A percentile compares a stretch with the other conserved stretches of the same genome.
These are phyloP conservation scores for Kalanchoe fedtschenkoi DNA, from an alignment of 164 flowering plant genomes.

Conservation along the genomic window DNA sequence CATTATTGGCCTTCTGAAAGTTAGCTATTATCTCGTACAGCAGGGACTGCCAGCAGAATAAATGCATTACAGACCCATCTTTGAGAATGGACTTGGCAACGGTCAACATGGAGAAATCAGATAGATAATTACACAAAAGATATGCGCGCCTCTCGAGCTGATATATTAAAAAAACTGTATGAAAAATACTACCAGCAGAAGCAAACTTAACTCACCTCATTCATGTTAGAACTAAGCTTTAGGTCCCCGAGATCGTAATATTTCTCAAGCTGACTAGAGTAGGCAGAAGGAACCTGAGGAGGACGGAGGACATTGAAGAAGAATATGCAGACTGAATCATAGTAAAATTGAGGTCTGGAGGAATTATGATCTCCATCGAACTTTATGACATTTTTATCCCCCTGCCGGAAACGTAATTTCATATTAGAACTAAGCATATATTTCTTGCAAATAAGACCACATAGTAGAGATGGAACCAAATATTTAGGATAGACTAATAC, in stretches of 20 bases:
- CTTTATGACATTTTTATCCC: slow-evolving; percentile 81
- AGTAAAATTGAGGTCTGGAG: slow-evolving; percentile 78
- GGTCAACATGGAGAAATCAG: neutral
- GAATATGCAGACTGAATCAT: slow-evolving; percentile 89
- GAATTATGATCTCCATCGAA: slow-evolving; percentile 98
- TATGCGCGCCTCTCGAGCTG: too few relatives aligned
- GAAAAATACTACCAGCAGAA: neutral
- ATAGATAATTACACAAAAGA: too few relatives aligned
- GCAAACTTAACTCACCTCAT: slow-evolving; percentile 45
- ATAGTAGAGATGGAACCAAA: neutral
- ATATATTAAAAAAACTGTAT: neutral
- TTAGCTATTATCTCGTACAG: slow-evolving; percentile 66
- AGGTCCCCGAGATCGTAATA: slow-evolving; percentile 63
- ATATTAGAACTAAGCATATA: neutral
- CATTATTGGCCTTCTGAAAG: slow-evolving; percentile 39
- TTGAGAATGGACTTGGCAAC: neutral
- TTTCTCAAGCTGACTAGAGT: slow-evolving; percentile 45
- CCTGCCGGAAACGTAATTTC: slow-evolving; percentile 38
- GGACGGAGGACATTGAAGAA: slow-evolving; percentile 85
- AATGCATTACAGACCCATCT: neutral
- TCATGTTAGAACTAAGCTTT: slow-evolving; percentile 47
- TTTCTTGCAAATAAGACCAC: neutral
- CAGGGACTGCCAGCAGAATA: slow-evolving; percentile 31
- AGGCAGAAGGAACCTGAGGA: slow-evolving; percentile 50
- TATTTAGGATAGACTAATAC: slow-evolving; percentile 25